Conservation (phyloP, 169 alveolate genomes). For the Sarcocystis neurona region DNA sequence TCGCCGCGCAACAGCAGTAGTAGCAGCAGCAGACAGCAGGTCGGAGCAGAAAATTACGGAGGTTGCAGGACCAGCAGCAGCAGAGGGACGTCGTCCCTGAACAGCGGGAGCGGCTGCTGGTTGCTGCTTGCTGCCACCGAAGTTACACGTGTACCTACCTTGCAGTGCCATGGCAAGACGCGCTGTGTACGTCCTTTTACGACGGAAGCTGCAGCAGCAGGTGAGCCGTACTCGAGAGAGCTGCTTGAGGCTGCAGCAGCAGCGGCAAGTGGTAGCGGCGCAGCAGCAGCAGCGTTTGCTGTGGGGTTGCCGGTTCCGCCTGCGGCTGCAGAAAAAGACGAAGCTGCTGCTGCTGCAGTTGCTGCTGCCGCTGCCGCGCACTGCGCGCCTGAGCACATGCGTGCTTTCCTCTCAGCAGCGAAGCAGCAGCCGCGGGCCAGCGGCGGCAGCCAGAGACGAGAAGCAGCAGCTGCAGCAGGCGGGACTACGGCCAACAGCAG, state of each 20-base stretch:
- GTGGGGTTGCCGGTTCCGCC: neutral
- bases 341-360: too few relatives aligned
- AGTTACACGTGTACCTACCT: conserved; percentile 15
- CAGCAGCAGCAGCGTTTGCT: too few relatives aligned
- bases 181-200: conserved; percentile 50
- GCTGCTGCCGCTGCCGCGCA: too few relatives aligned
- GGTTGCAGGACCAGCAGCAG: neutral
- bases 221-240: neutral
- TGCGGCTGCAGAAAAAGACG: too few relatives aligned
- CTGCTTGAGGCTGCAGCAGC: too few relatives aligned
- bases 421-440: too few relatives aligned
- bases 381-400: conserved; percentile 8
- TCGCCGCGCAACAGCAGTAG: conserved; percentile 3
- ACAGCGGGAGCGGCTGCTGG: neutral
- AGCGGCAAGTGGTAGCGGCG: too few relatives aligned
- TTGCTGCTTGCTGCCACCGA: conserved; percentile 14
- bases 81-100: neutral
- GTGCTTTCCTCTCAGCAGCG: too few relatives aligned
- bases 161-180: conserved; percentile 26
- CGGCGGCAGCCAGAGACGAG: too few relatives aligned
- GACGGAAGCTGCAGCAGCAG: neutral
- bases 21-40: conserved; percentile 36
- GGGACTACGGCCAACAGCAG: neutral
- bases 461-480: neutral
- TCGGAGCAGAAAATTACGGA: too few relatives aligned